Evolutionary conservation across 2,329 filamentous ascomycete species (phyloP), one percentile per base, ranked within the genome.

Genomic region (Emydomyces testavorans): DNA sequence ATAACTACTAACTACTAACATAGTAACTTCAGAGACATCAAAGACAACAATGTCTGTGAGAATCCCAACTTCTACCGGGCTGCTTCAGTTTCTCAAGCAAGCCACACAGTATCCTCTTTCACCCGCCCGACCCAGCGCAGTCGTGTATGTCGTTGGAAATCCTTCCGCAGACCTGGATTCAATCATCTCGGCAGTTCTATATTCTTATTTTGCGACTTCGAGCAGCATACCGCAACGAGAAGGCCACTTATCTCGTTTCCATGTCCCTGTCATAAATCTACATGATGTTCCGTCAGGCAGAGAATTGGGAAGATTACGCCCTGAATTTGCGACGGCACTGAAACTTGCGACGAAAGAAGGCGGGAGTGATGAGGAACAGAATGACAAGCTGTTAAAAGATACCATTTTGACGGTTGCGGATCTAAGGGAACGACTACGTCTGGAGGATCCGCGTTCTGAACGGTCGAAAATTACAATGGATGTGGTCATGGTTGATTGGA

Each of bases 211-310:
- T 40, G 64, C 65, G 48, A 65, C 67, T 56, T 63, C 64, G 35
- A 63, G 65, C 39, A 65, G 65, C n/a, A 59, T 16, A 26, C 13
- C 6, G 13, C 36, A 41, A 44, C 13, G 18, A 31, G 34, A 32
- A 16, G 36, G 26, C 35, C n/a, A 8, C 6, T 1, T 21, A 10
- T 31, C 24, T 24, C 56, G 60, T n/a, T 60, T 72, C 5, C 73
- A 78, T 56, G 65, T 81, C 6, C 78, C 78, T 3, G 54, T 82
- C 32, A 67, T 78, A 8, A 80, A 81, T 54, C 69, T 82, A 28
- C 70, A 75, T 2, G 66, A 66, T 31, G 59, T 70, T 0, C 57
- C 55, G 2, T 54, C 66, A 4, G 66, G 65, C 2, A 56, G 68
- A 1, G 77, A 77, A 50, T 62, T 82, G 26, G 62, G 62, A 47